A percentile compares a stretch with the other conserved stretches of the same genome.
Evolutionary conservation across 257 asterid genomes (phyloP).

Genomic region (Jacaranda copaia): DNA sequence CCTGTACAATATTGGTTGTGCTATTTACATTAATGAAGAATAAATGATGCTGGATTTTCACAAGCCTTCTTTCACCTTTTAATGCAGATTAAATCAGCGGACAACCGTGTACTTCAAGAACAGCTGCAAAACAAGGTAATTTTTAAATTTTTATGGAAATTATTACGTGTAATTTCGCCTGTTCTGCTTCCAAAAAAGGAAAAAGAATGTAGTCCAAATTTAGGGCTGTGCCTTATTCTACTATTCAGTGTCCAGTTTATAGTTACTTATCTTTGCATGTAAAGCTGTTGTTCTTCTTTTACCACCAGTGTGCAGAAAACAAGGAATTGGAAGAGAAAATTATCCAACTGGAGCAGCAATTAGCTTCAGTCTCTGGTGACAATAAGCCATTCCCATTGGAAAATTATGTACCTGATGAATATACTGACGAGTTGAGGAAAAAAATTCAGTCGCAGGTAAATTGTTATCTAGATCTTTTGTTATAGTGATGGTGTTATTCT

Average conservation of each 20-base stretch:
- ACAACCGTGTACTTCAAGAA: conserved; percentile 92
- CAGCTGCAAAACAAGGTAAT: conserved; percentile 89
- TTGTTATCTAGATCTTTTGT: conserved; percentile 24
- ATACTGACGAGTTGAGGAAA: conserved; percentile 66
- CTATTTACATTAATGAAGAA: neutral
- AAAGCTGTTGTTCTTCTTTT: conserved; percentile 38
- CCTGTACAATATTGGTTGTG: neutral
- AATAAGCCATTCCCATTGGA: conserved; percentile 51
- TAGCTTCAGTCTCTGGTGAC: conserved; percentile 56
- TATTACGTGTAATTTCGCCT: conserved; percentile 17
- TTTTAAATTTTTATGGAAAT: conserved; percentile 11
- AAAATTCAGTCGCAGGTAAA: conserved; percentile 83
- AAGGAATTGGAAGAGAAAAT: conserved; percentile 72
- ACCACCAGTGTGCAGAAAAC: conserved; percentile 75
- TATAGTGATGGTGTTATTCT: conserved; percentile 14
- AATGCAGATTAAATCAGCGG: conserved; percentile 91
- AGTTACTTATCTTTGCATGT: conserved; percentile 15
- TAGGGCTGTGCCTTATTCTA: neutral
- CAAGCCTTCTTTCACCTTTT: conserved; percentile 39
- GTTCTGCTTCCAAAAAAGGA: too few relatives aligned
- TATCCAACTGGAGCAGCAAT: conserved; percentile 70
- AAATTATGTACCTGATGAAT: conserved; percentile 61
- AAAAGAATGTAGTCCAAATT: neutral
- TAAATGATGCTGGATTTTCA: conserved; percentile 31
- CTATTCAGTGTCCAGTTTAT: conserved; percentile 23